Evolutionary conservation across 2,329 filamentous ascomycete species (phyloP), one percentile per base, ranked within the genome.

Genomic region (Exophiala alcalophila): DNA sequence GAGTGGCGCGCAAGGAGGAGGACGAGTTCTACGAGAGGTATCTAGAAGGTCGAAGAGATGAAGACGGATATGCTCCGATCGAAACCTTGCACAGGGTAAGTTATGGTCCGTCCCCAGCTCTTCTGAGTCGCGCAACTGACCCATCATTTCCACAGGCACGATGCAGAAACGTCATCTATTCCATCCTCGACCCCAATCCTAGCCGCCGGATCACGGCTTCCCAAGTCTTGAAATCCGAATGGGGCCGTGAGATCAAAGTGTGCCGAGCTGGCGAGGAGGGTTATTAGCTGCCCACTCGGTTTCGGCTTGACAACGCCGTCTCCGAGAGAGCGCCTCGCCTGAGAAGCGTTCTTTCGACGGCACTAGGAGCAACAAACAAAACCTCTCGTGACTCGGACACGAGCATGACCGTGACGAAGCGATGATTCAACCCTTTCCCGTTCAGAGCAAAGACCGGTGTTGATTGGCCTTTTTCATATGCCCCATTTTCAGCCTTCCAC

Each of bases 81-180:
- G 92, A 98, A 72, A 91, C 88, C 36, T 70, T 98, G 55, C 88
- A 95, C 69, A 79, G 91, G 71, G 91, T 96, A 78, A 79, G 87
- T 74, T 8, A n/a, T 26, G n/a, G n/a, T n/a, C n/a, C n/a, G n/a
- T 33, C 19, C 16, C 9, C 12, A 14, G n/a, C 14, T 20, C 12
- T 42, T 24, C 28, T 34, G 39, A 35, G 44, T 47, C 34, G 25
- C 38, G 46, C 27, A 33, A 47, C 48, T 49, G 45, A 47, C 18
- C 41, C 50, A 62, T 44, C 59, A 49, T 40, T 21, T 33, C 37
- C 5, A 16, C 47, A 97, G 91, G 90, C 90, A 56, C 88, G 91
- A 58, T 98, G 92, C 68, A 86, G 92, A 50, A 98, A 98, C 59
- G 92, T 98, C 59, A 96, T 98, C 62, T 98, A 98, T 70, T 97